A percentile compares a stretch with the other conserved stretches of the same genome.
These are phyloP conservation scores for Glycine latifolia DNA, from an alignment of 306 rosid genomes.

Conservation along the genomic window DNA sequence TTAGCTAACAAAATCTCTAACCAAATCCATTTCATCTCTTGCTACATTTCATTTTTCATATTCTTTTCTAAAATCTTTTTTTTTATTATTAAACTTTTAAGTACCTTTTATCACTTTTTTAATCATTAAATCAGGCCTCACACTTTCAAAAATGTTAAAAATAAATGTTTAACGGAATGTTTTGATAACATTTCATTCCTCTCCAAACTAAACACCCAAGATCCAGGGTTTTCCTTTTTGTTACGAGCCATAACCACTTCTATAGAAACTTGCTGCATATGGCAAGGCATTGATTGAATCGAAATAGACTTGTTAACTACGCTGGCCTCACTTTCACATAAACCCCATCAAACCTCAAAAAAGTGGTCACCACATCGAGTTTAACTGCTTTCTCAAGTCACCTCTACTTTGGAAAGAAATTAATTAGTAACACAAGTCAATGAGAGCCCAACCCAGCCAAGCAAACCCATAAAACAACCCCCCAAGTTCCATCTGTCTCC, in stretches of 20 bases:
- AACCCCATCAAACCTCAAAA: not conserved
- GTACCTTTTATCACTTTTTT: too few relatives aligned
- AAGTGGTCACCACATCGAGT: conserved; percentile 38
- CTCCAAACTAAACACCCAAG: not conserved
- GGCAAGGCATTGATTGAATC: not conserved
- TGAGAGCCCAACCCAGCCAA: not conserved
- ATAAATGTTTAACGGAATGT: not conserved
- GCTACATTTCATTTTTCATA: too few relatives aligned
- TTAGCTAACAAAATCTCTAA: too few relatives aligned
- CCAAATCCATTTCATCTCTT: too few relatives aligned
- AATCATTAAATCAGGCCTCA: too few relatives aligned
- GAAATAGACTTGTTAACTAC: conserved; percentile 41
- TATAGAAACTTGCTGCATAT: not conserved
- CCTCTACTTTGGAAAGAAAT: conserved; percentile 22
- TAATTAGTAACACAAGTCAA: not conserved
- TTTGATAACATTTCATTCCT: not conserved
- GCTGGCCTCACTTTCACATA: not conserved
- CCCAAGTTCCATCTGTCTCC: conserved; percentile 20
- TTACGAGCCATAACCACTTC: not conserved
- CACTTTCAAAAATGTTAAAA: too few relatives aligned
- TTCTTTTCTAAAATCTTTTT: too few relatives aligned
- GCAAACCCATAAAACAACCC: conserved; percentile 5
- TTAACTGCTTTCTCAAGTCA: conserved; percentile 42
- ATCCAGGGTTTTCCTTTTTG: not conserved
- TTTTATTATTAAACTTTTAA: too few relatives aligned